These are phyloP conservation scores for Xylariaceae sp. DNA, from an alignment of 2,329 filamentous ascomycete species.

Conservation along the genomic window DNA sequence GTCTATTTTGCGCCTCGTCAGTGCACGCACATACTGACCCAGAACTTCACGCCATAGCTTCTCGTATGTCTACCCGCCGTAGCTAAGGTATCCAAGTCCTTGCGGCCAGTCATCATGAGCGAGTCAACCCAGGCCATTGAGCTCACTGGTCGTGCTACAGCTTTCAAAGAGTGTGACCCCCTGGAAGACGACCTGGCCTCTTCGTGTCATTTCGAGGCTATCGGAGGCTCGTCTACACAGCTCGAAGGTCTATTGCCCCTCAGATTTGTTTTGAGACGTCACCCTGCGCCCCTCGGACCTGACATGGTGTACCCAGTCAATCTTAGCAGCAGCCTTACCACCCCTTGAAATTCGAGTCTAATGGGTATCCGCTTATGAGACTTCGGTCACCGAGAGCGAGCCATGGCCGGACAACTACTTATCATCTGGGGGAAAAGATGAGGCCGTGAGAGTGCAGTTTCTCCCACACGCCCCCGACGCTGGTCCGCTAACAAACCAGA, in stretches of 20 bases:
- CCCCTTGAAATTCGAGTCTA: constrained; percentile 32
- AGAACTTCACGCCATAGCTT: constrained; percentile 12
- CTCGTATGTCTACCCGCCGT: constrained; percentile 13
- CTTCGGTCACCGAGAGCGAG: constrained; percentile 43
- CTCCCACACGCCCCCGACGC: constrained; percentile 16
- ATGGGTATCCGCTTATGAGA: constrained; percentile 34
- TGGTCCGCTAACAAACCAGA: not conserved
- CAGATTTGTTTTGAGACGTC: constrained; percentile 11
- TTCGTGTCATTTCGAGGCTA: not conserved
- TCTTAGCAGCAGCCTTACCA: constrained; percentile 21
- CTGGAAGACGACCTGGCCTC: constrained; percentile 1
- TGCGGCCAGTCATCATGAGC: constrained; percentile 1
- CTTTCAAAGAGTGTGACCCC: constrained; percentile 1
- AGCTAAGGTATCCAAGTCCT: constrained; percentile 4
- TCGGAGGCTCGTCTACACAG: not conserved
- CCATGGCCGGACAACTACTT: constrained; percentile 36
- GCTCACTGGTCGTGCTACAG: constrained; percentile 2
- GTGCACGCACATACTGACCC: constrained; percentile 19
- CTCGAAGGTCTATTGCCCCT: not conserved
- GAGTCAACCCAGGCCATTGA: not conserved
- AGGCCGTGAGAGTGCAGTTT: constrained; percentile 21
- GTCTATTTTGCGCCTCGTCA: constrained; percentile 18
- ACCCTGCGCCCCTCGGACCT: constrained; percentile 19
- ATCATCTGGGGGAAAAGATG: constrained; percentile 20
- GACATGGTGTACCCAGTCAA: constrained; percentile 23